These are phyloP conservation scores for Angomonas ambiguus DNA, from an alignment of 208 protist genomes.

Conservation along the genomic window DNA sequence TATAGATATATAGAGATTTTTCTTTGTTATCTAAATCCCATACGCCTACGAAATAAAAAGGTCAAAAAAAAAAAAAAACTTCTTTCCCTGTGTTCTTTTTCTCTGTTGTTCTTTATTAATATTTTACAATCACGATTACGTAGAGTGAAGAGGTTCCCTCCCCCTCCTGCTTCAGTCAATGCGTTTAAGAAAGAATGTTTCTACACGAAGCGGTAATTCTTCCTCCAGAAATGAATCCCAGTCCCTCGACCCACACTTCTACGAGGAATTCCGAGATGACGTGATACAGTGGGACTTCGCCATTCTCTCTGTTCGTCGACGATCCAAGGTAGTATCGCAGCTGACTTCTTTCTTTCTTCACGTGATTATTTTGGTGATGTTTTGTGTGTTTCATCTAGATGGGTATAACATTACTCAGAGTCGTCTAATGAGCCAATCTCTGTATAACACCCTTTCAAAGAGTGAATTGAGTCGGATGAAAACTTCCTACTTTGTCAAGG, in stretches of 20 bases:
- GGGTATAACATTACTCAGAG: conserved; percentile 2
- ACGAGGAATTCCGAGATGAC: not conserved
- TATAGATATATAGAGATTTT: no score
- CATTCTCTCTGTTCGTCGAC: conserved; percentile 14
- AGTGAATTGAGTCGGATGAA: conserved; percentile 21
- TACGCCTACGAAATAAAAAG: not conserved
- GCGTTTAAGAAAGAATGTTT: not conserved
- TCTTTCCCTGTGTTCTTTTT: conserved; percentile 1
- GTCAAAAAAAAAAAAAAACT: not conserved
- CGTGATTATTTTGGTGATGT: conserved; percentile 23
- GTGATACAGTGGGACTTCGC: conserved; percentile 31
- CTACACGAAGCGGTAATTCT: not conserved
- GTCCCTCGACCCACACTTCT: not conserved
- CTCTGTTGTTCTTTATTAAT: conserved; percentile 10
- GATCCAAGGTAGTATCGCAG: conserved; percentile 13
- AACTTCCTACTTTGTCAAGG: conserved; percentile 5
- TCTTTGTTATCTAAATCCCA: not conserved
- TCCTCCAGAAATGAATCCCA: not conserved
- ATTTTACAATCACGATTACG: conserved; percentile 1
- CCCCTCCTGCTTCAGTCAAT: not conserved
- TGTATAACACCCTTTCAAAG: conserved; percentile 12
- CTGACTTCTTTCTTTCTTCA: conserved; percentile 13
- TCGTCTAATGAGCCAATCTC: conserved; percentile 3
- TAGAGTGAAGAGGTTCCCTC: no score
- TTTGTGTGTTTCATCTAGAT: conserved; percentile 28